phyloP scores from a whole-genome alignment of 768 basidiomycete genomes.

The Trametes cinnabarina region DNA sequence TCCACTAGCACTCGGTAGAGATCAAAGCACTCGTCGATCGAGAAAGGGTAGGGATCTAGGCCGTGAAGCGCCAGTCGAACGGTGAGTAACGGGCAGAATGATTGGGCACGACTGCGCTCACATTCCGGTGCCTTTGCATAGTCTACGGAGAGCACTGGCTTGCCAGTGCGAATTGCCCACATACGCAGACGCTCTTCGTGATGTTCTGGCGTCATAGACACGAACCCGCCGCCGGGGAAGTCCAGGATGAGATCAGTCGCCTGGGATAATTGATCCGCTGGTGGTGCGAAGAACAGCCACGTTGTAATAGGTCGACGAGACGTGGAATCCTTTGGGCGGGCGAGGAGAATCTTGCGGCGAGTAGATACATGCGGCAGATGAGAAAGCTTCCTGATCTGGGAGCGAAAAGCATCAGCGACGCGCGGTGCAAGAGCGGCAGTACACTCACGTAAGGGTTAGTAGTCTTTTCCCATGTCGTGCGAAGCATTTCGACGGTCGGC shows the following conservation, averaged over 20 bases:
- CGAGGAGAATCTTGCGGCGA: constrained; percentile 74
- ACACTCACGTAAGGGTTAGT: constrained; percentile 80
- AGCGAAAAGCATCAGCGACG: background rate
- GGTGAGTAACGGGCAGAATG: background rate
- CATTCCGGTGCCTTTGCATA: constrained; percentile 98
- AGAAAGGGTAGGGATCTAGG: constrained; percentile 94
- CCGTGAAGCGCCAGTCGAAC: constrained; percentile 4
- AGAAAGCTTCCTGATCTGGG: constrained; percentile 66
- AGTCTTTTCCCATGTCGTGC: constrained; percentile 96
- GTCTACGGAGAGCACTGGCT: constrained; percentile 82
- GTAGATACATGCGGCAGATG: constrained; percentile 60
- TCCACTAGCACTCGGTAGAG: constrained; percentile 78
- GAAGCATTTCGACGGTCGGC: constrained; percentile 94
- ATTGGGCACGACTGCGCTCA: constrained; percentile 36
- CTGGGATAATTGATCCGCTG: constrained; percentile 58
- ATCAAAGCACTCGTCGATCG: constrained; percentile 94
- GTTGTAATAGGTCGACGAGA: constrained; percentile 82
- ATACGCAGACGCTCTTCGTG: constrained; percentile 89
- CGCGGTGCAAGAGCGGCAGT: constrained; percentile 9
- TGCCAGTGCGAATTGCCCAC: constrained; percentile 80
- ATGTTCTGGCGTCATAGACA: constrained; percentile 94
- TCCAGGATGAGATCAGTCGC: constrained; percentile 86
- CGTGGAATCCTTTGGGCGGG: constrained; percentile 72
- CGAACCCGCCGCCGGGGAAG: constrained; percentile 94
- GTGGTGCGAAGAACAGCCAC: constrained; percentile 77